Evolutionary conservation across 2,329 filamentous ascomycete species (phyloP), one percentile per base, ranked within the genome.

Genomic region (Leptographium galeiforme): DNA sequence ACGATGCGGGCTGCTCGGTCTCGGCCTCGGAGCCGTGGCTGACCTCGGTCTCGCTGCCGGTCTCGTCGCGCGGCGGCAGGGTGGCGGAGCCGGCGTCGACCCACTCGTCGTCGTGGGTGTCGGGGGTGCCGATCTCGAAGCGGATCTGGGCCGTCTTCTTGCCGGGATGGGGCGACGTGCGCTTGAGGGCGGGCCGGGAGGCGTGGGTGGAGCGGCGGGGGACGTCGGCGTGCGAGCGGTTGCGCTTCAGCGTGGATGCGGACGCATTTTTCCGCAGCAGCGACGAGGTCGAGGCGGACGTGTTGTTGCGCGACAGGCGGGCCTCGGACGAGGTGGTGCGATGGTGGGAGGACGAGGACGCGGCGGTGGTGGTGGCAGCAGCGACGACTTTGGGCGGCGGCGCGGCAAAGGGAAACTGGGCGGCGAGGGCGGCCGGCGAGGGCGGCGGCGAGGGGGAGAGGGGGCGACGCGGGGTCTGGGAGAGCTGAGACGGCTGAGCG

Each of bases 21-120:
- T 34, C 33, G 16, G 3, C 16, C 30, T 48, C 46, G 16, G 25
- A 33, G 39, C 41, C 41, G n/a, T 44, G 19, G 41, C 19, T 25
- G 41, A 34, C 44, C 30, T 46, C 44, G 30, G 30, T 46, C 44
- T 46, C 44, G 44, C 25, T 34, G 10, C 30, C 30, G 13, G 44
- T 46, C 44, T 46, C 44, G 44, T 45, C 19, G 19, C 8, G 43
- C 19, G 25, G 25, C 25, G 36, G 36, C 36, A 25, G 25, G 25
- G 25, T 25, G 25, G 78, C 81, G 48, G 72, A 74, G 65, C 79
- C 83, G 55, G 80, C 79, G 66, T 85, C 81, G 44, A 84, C 78
- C 81, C 81, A 84, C 68, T 80, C 80, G 71, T 81, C 78, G 51
- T 78, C 74, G 41, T 64, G 64, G 44, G 69, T 66, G 36, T 66